A percentile compares a stretch with the other conserved stretches of the same genome.
phyloP scores from a whole-genome alignment of 106 monocot genomes.

The Xerophyta viscosa region DNA sequence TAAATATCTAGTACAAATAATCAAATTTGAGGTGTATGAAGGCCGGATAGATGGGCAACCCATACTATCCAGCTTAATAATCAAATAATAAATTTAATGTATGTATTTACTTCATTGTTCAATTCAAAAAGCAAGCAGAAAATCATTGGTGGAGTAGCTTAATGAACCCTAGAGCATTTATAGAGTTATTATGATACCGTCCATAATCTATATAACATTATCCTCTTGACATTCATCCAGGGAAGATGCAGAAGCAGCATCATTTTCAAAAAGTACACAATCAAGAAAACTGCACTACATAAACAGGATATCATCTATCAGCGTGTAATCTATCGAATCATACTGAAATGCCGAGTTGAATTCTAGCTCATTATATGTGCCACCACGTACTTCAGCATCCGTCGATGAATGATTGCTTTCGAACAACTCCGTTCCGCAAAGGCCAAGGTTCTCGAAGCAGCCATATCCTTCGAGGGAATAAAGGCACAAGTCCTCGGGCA shows the following conservation, averaged over 20 bases:
- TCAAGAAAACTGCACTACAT: conserved; percentile 21
- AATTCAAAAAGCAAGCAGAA: too few relatives aligned
- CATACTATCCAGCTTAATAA: too few relatives aligned
- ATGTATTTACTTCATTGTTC: too few relatives aligned
- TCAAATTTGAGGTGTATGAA: too few relatives aligned
- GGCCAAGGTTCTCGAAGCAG: conserved; percentile 47
- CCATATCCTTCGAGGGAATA: conserved; percentile 39
- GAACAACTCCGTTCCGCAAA: conserved; percentile 36
- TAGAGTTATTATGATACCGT: too few relatives aligned
- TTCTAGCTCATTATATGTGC: conserved; percentile 50
- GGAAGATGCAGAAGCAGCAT: not conserved
- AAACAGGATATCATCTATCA: conserved; percentile 51
- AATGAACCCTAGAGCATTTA: too few relatives aligned
- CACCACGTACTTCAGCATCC: conserved; percentile 20
- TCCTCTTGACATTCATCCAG: not conserved
- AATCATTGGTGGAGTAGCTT: too few relatives aligned
- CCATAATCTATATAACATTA: too few relatives aligned
- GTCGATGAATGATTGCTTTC: conserved; percentile 26
- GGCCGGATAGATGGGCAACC: too few relatives aligned
- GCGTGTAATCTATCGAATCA: conserved; percentile 41
- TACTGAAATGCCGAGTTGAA: conserved; percentile 35
- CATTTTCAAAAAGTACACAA: conserved; percentile 3
- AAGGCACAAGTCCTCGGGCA: conserved; percentile 39
- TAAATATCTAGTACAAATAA: too few relatives aligned
- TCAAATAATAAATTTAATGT: too few relatives aligned